A percentile compares a stretch with the other conserved stretches of the same genome.
phyloP scores from a whole-genome alignment of 768 basidiomycete genomes.

The Boletus rufocinnamomeus region DNA sequence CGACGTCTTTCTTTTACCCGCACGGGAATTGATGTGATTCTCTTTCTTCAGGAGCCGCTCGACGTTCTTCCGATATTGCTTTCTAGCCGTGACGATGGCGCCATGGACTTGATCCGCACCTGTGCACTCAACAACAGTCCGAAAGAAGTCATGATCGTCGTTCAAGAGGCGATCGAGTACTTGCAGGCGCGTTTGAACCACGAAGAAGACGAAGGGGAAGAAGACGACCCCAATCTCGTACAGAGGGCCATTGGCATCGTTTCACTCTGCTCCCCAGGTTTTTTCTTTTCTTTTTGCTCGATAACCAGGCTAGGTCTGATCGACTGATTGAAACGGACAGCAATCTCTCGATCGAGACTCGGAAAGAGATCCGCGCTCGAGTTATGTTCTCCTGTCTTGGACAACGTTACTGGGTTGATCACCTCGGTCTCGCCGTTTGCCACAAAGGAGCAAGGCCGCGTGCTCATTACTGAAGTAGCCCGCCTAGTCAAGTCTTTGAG shows the following conservation, averaged over 20 bases:
- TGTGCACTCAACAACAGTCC: constrained; percentile 37
- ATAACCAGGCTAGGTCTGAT: background rate
- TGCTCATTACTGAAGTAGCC: constrained; percentile 22
- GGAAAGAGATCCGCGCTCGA: constrained; percentile 29
- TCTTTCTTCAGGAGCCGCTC: constrained; percentile 40
- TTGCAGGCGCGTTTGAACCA: constrained; percentile 22
- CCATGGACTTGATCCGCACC: constrained; percentile 35
- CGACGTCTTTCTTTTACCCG: background rate
- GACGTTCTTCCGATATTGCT: constrained; percentile 40
- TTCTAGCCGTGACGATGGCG: constrained; percentile 31
- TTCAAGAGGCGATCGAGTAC: constrained; percentile 42
- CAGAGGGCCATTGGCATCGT: constrained; percentile 22
- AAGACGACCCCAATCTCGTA: constrained; percentile 9
- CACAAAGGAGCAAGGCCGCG: constrained; percentile 21
- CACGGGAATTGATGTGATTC: background rate
- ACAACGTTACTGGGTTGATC: constrained; percentile 14
- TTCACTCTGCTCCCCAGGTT: constrained; percentile 27
- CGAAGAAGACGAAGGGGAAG: constrained; percentile 20
- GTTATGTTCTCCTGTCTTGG: constrained; percentile 23
- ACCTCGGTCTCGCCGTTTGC: constrained; percentile 17
- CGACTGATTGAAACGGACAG: constrained; percentile 15
- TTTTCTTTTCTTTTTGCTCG: background rate
- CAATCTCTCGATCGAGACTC: constrained; percentile 27
- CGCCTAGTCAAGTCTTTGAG: constrained; percentile 16
- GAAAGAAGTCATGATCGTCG: constrained; percentile 45